Base-by-base conservation (phyloP, 768 basidiomycete genomes). In the Phylloporus sp. region DNA sequence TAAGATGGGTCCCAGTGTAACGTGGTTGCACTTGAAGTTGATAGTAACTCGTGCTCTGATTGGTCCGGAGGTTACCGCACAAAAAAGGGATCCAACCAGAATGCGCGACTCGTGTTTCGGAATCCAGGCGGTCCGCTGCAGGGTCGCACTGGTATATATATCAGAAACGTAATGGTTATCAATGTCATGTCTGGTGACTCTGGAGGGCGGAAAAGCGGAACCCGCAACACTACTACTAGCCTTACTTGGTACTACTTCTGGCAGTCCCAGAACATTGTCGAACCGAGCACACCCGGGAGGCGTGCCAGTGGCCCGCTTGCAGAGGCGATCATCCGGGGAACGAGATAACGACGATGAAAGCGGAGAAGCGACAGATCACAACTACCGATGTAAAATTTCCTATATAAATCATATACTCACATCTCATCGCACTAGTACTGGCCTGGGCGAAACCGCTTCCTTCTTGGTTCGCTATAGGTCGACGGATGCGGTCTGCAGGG, bases 71-170 rank as follows among this genome's bases (percentile, higher is more conserved):
- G 36, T 33, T 9, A 29, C 15, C 10, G 4, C 32, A 40, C 47
- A 23, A 44, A 62, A 54, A 60, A 60, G 45, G 59, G 9, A 53
- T 13, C 44, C 14, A 21, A 26, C n/a, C 38, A 31, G 38, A 38
- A 23, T 27, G 42, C 42, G n/a, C n/a, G n/a, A n/a, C 33, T 50
- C 35, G 23, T 27, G 48, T 41, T 43, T 42, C 45, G 37, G 32
- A 38, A 44, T 17, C 8, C 7, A 24, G 27, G 18, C 49, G 38
- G 44, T 28, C 57, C 35, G 38, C 36, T 22, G 26, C 54, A 53
- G 58, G 54, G 55, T 59, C 48, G 26, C 37, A 31, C n/a, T n/a
- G n/a, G n/a, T n/a, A n/a, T n/a, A n/a, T n/a, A 7, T 29, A 34
- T 41, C 34, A 29, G 18, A 42, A 41, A 58, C 53, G 59, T 55